phyloP scores from a whole-genome alignment of 768 basidiomycete species.

The Russula griseocarnosa region DNA sequence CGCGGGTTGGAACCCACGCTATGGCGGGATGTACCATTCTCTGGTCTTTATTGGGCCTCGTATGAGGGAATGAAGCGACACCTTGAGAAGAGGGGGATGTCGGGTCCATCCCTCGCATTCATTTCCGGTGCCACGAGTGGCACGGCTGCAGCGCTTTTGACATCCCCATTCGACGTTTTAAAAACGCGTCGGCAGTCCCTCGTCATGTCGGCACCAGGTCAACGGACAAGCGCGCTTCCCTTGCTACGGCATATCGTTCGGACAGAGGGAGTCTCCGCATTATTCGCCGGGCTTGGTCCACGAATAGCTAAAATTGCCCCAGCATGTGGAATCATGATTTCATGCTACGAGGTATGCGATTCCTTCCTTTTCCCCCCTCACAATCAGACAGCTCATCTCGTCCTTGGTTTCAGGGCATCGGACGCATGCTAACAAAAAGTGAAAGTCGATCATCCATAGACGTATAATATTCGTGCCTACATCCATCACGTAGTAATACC shows the following conservation, averaged over 20 bases:
- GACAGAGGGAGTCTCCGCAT: constrained; percentile 71
- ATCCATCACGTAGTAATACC: constrained; percentile 15
- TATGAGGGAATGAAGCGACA: constrained; percentile 79
- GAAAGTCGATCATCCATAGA: constrained; percentile 21
- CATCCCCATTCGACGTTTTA: constrained; percentile 94
- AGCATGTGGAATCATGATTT: constrained; percentile 98
- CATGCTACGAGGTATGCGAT: constrained; percentile 76
- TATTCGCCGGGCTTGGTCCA: constrained; percentile 83
- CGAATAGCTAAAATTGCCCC: constrained; percentile 94
- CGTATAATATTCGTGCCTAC: constrained; percentile 1
- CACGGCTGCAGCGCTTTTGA: constrained; percentile 77
- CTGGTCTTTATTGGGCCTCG: constrained; percentile 93
- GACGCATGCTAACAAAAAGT: constrained; percentile 45
- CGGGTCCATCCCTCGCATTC: constrained; percentile 72
- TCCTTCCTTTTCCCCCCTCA: constrained; percentile 1
- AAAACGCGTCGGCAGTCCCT: constrained; percentile 92
- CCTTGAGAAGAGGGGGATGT: constrained; percentile 50
- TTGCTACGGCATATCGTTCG: constrained; percentile 65
- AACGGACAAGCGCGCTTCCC: constrained; percentile 51
- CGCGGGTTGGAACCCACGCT: constrained; percentile 87
- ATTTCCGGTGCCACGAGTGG: constrained; percentile 89
- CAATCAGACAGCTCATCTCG: constrained; percentile 26
- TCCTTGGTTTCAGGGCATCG: constrained; percentile 49
- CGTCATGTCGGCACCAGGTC: constrained; percentile 51
- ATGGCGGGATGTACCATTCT: constrained; percentile 98